Evolutionary conservation across 2,329 filamentous ascomycete genomes (phyloP), one percentile per base, ranked within the genome.

Genomic region (Decorospora gaudefroyi): DNA sequence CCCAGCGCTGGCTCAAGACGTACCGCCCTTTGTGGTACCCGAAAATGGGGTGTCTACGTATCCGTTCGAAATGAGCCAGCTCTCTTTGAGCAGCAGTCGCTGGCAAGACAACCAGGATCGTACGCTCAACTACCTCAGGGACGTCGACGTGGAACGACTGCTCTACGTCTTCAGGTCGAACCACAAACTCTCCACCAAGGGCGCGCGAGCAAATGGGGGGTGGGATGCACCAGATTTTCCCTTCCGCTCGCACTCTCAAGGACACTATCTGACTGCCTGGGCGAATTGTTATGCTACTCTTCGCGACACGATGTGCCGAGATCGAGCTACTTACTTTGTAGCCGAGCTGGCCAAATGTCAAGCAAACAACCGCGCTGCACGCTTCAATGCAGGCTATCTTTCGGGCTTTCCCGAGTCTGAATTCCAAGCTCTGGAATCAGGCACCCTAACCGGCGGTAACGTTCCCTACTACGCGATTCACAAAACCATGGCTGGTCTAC

Each of bases 211-310:
- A 4, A 77, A 78, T 33, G 76, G 76, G 2, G 78, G 78, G 2
- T 80, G 78, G 78, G 78, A 81, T 57, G 75, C 75, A 1, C 78
- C 78, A 1, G 65, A 74, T 32, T 80, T 81, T 30, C 78, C 78
- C 0, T 81, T 81, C 55, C 72, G 78, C 10, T 72, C 72, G 0
- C 78, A 80, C 35, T 53, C 72, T 13, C 78, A 81, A 44, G 78
- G 78, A 0, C 78, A 80, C 55, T 74, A 74, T 21, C 70, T 80
- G 21, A 76, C 69, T 1, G 77, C 74, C 0, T 80, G 76, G 77
- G 66, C 75, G 1, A 72, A 77, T 26, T 79, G 76, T 53, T 79
- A 72, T 36, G 74, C 75, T 2, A 66, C 67, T 1, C 59, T 77
- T 0, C 53, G 68, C 4, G 75, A 80, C 41, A 56, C 59, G 0